Evolutionary conservation across 192 early-diverging fungal species (phyloP).

Genomic region (Geranomyces michiganensis): DNA sequence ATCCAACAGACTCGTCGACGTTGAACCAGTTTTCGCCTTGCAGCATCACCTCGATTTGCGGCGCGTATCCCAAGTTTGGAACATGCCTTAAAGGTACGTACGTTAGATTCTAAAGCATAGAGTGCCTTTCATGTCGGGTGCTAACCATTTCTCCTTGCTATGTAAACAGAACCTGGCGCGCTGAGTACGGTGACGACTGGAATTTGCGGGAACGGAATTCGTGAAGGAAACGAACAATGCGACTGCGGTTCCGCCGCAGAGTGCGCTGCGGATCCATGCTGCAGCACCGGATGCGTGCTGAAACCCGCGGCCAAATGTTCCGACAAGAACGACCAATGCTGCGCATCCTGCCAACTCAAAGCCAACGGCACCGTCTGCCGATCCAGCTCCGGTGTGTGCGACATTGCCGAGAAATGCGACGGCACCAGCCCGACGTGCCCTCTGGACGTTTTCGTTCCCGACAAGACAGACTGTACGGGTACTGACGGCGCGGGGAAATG

Average conservation of each 20-base stretch:
- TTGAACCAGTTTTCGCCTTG: conserved; percentile 49
- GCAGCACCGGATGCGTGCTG: conserved; percentile 80
- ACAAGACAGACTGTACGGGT: conserved; percentile 68
- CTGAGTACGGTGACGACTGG: conserved; percentile 43
- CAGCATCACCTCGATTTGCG: conserved; percentile 41
- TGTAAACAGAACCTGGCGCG: conserved; percentile 37
- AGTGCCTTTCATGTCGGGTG: conserved; percentile 14
- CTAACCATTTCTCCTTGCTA: conserved; percentile 6
- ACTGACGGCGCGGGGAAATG: conserved; percentile 30
- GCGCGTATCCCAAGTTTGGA: conserved; percentile 28
- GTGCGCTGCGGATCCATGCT: conserved; percentile 81
- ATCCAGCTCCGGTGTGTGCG: conserved; percentile 75
- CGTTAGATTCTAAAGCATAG: neutral
- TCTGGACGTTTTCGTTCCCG: conserved; percentile 59
- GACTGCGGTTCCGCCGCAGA: conserved; percentile 75
- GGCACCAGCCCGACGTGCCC: conserved; percentile 76
- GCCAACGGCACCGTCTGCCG: conserved; percentile 70
- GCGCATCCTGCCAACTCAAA: conserved; percentile 67
- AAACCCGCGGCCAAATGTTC: conserved; percentile 76
- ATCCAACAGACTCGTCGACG: conserved; percentile 52
- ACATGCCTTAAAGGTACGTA: conserved; percentile 22
- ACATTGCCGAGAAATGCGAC: conserved; percentile 73
- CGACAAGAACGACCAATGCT: conserved; percentile 84
- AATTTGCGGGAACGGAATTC: conserved; percentile 95
- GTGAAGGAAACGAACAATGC: conserved; percentile 84